Evolutionary conservation across 441 rosid species (phyloP), one percentile per base, ranked within the genome.

Genomic region (Arabidopsis lyrata): DNA sequence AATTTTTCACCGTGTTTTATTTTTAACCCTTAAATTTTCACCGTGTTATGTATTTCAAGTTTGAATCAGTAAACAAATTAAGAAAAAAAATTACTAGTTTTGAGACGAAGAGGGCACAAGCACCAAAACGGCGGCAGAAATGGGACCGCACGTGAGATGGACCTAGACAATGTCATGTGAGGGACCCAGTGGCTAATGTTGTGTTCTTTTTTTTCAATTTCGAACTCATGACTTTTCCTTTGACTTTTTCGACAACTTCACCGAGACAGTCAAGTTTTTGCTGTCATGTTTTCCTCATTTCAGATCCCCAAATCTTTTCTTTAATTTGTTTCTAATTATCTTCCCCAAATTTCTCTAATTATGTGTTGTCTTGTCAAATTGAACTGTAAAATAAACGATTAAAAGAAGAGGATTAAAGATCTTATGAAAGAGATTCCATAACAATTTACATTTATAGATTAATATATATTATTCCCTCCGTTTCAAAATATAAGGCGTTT

Each of bases 61-160:
- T 24, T 24, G 27, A 24, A 24, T 24, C 4, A 24, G 4, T 24
- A 24, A 24, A 24, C 3, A 24, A 24, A 24, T 24, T 24, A 24
- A 24, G 27, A 24, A 24, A 22, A 22, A 22, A 22, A 22, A 22
- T 22, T 22, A 22, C 27, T 24, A 24, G 3, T 24, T 24, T 0
- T 24, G 24, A 2, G 24, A 22, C 24, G 24, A 22, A 47, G 50
- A 24, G 39, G 81, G 82, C 86, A 80, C 91, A 81, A 61, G 78
- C 88, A 78, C 77, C 91, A 13, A 83, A 86, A 81, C 88, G 97
- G 92, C 90, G 91, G 76, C 86, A 78, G 69, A 66, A 39, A 59
- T 20, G 89, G 88, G 68, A 67, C 82, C 83, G 81, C 93, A 81
- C 88, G 90, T 88, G 89, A 70, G 78, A 22, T 68, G 53, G 65